phyloP scores from a whole-genome alignment of 768 basidiomycete genomes.

The Nidula microcarpa region DNA sequence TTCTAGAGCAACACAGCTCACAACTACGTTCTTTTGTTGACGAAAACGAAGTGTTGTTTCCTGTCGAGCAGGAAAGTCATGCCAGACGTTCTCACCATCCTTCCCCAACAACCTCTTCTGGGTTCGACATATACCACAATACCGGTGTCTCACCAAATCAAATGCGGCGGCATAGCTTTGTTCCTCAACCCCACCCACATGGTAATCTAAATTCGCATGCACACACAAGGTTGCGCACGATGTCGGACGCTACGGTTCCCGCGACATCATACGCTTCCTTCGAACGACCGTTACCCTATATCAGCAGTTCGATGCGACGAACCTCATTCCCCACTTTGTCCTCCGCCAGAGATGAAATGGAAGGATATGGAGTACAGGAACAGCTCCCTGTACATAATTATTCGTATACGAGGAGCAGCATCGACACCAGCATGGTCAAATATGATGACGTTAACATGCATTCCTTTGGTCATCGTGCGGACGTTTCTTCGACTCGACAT shows the following conservation, averaged over 20 bases:
- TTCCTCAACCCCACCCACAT: no score
- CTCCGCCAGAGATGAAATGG: background rate
- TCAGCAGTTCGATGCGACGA: slow-evolving; percentile 11
- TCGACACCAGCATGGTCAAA: no score
- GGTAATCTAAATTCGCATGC: no score
- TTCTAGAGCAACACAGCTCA: background rate
- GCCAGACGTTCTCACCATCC: background rate
- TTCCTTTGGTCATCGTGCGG: background rate
- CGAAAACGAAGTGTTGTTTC: background rate
- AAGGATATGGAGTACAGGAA: background rate
- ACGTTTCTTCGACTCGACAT: background rate
- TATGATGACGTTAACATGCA: slow-evolving; percentile 7
- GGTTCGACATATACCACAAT: no score
- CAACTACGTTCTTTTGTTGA: background rate
- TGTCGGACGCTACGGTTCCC: background rate
- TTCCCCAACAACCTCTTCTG: no score
- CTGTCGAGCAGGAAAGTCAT: background rate
- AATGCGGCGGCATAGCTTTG: no score
- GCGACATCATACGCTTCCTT: background rate
- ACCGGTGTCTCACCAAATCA: no score
- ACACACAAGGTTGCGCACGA: background rate
- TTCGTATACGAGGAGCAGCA: background rate
- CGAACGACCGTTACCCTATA: background rate
- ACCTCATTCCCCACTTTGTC: slow-evolving; percentile 11
- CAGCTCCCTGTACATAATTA: background rate